Base-by-base conservation (phyloP, 2,329 filamentous ascomycete genomes). In the Dothiorella sarmentorum region DNA sequence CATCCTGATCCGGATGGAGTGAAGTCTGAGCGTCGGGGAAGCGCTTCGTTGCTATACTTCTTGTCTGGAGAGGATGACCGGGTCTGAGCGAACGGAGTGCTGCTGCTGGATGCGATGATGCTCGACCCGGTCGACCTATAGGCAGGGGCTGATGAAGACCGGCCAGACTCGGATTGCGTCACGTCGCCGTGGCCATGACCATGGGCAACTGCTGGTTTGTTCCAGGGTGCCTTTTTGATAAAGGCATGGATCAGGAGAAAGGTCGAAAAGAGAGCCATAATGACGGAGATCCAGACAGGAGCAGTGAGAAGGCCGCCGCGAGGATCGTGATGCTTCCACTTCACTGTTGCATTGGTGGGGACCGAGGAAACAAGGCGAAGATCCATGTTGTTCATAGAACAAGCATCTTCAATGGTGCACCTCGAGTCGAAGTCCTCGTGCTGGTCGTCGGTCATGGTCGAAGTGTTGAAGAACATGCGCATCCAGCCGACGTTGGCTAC, bases 401-500 rank as follows among this genome's bases (percentile, higher is more conserved):
- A 77, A 11, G 72, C 71, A 33, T 67, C 63, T 3, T 62, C 47
- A 11, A 67, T 24, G 17, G 64, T 58, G 53, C 74, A 76, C 29
- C 66, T 65, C 3, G 61, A 53, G 22, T 67, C 63, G 53, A 72
- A 75, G 6, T 65, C 62, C 10, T 65, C 61, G 26, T 61, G 65
- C 5, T 63, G 61, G 11, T 68, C 63, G 17, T 68, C 56, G 7
- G 68, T 76, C 66, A 71, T 75, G 7, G 70, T 62, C 1, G 78
- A 78, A 0, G 76, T 77, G 62, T 80, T 80, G 71, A 80, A 80
- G 63, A 80, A 80, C 26, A 76, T 67, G n/a, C 78, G 72, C 9
- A 76, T 71, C 75, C 76, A 80, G 7, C 69, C 75, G 29, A 80
- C 64, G 22, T 75, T 74, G 4, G 78, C 78, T 18, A 68, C 64